Conservation (phyloP, 805 yeast genomes). For the Jamesozyma spencerorum region DNA sequence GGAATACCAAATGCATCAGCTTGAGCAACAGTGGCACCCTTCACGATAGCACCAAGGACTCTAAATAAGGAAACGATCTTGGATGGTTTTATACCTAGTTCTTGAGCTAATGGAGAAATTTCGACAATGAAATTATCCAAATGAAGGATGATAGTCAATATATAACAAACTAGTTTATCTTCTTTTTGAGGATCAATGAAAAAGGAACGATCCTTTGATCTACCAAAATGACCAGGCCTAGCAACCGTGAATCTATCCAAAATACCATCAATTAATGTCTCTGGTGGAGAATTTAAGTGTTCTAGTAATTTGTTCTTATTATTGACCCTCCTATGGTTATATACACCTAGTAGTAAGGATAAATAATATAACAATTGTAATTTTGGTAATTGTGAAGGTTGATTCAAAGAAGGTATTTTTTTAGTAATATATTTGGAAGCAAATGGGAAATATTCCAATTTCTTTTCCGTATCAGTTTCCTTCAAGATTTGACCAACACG, state of each 20-base stretch:
- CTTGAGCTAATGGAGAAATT: conserved; percentile 74
- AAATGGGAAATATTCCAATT: conserved; percentile 55
- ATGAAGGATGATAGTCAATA: conserved; percentile 64
- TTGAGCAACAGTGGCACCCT: conserved; percentile 61
- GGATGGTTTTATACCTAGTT: conserved; percentile 71
- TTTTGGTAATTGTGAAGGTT: conserved; percentile 43
- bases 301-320: conserved; percentile 52
- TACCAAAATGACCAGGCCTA: conserved; percentile 58
- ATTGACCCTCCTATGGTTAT: conserved; percentile 56
- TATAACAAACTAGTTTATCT: conserved; percentile 74
- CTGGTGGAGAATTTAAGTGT: conserved; percentile 63
- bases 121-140: conserved; percentile 69
- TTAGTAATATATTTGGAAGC: conserved; percentile 46
- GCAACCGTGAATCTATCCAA: conserved; percentile 62
- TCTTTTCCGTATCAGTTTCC: conserved; percentile 42
- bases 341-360: conserved; percentile 72
- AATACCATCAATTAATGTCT: conserved; percentile 59
- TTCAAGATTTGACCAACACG: conserved; percentile 53
- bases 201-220: conserved; percentile 66
- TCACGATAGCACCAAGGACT: conserved; percentile 74
- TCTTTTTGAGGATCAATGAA: conserved; percentile 80
- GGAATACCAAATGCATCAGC: conserved; percentile 66
- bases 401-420: conserved; percentile 34
- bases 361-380: conserved; percentile 70
- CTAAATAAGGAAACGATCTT: conserved; percentile 59